A percentile compares a stretch with the other conserved stretches of the same genome.
phyloP scores from a whole-genome alignment of 2,329 filamentous ascomycete species.

The Xylaria sp. region DNA sequence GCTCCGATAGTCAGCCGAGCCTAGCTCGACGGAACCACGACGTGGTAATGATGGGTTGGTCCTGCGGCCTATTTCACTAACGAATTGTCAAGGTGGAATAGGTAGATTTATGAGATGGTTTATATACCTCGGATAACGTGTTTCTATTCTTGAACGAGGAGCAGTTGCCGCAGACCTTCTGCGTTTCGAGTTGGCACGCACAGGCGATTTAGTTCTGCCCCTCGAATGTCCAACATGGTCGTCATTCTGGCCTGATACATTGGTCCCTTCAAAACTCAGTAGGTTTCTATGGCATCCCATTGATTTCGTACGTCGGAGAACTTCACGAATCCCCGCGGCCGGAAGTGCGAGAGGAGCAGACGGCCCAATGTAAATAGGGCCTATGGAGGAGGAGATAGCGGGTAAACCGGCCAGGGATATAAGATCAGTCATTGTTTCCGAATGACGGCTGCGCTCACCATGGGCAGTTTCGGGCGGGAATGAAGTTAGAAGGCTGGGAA shows the following conservation, averaged over 20 bases:
- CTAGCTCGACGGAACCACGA: constrained; percentile 17
- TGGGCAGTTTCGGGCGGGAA: background rate
- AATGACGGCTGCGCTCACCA: background rate
- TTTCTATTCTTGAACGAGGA: background rate
- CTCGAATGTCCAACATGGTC: background rate
- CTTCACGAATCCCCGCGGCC: constrained; percentile 6
- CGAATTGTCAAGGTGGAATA: constrained; percentile 6
- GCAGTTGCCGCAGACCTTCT: constrained; percentile 28
- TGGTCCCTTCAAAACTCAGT: background rate
- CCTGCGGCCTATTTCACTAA: background rate
- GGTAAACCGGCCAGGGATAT: constrained; percentile 13
- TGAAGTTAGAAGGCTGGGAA: background rate
- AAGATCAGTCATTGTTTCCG: background rate
- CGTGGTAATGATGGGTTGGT: background rate
- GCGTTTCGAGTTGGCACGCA: constrained; percentile 34
- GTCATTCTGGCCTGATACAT: background rate
- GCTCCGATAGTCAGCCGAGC: background rate
- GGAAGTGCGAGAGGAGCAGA: constrained; percentile 12
- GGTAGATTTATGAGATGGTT: background rate
- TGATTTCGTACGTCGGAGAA: constrained; percentile 30
- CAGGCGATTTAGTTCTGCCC: constrained; percentile 17
- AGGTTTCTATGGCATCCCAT: background rate
- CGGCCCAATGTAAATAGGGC: constrained; percentile 3
- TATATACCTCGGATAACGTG: constrained; percentile 11
- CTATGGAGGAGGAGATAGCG: background rate